These are phyloP conservation scores for Stevia rebaudiana DNA, from an alignment of 140 eudicot genomes.

Conservation along the genomic window DNA sequence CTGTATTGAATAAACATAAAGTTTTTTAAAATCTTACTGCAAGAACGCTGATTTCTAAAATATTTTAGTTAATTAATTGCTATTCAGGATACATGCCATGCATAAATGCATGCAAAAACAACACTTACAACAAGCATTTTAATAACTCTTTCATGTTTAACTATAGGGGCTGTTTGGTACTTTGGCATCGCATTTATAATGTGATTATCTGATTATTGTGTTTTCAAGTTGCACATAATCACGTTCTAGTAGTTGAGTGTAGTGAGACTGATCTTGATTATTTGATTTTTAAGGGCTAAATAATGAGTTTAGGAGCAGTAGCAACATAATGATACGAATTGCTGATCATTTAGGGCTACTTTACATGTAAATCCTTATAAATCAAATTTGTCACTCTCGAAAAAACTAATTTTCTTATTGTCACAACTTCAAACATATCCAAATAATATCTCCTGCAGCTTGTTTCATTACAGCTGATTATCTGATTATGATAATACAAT, in stretches of 20 bases:
- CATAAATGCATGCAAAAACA: not conserved
- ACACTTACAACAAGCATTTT: not conserved
- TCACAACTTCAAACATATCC: not conserved
- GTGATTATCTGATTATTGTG: not conserved
- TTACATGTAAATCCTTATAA: not conserved
- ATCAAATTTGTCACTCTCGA: not conserved
- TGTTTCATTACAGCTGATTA: not conserved
- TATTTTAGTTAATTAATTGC: not conserved
- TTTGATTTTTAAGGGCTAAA: not conserved
- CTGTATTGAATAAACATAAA: constrained; percentile 25
- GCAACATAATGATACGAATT: not conserved
- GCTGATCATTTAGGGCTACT: not conserved
- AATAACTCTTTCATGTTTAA: not conserved
- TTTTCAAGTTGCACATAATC: not conserved
- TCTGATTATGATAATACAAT: not conserved
- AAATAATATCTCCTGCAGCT: not conserved
- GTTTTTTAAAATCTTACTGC: not conserved
- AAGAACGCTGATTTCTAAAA: not conserved
- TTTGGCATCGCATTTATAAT: not conserved
- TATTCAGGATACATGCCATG: not conserved
- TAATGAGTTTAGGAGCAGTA: not conserved
- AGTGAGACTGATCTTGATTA: not conserved
- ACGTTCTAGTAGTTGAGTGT: not conserved
- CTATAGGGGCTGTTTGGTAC: not conserved
- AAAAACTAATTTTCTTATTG: not conserved